phyloP scores from a whole-genome alignment of 2,329 filamentous ascomycete genomes.

The Aureobasidium sp. region DNA sequence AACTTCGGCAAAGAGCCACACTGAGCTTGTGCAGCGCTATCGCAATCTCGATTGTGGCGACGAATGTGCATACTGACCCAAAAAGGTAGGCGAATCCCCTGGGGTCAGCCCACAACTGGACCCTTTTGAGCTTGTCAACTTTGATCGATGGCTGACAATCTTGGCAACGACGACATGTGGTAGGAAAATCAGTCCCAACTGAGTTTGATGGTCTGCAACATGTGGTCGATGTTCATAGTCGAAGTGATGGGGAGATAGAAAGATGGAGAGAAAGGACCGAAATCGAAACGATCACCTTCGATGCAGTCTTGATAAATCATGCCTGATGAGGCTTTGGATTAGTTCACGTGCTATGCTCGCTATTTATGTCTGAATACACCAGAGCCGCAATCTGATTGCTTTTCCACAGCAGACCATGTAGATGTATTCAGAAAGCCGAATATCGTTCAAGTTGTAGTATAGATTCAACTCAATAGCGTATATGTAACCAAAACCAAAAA shows the following conservation, averaged over 20 bases:
- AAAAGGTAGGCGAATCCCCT: neutral
- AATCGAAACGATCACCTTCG: neutral
- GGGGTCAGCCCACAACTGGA: conserved; percentile 6
- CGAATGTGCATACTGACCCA: conserved; percentile 4
- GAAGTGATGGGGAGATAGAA: neutral
- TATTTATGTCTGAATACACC: neutral
- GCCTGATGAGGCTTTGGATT: neutral
- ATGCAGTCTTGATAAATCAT: neutral
- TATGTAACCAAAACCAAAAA: neutral
- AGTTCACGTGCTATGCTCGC: neutral
- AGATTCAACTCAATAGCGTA: neutral
- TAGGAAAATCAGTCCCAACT: conserved; percentile 1
- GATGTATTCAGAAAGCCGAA: neutral
- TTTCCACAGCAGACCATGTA: neutral
- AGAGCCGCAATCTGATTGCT: neutral
- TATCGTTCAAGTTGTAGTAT: too few relatives aligned
- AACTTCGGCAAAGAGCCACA: neutral
- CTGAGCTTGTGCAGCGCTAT: neutral
- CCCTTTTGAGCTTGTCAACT: neutral
- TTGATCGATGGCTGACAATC: neutral
- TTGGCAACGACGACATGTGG: conserved; percentile 11
- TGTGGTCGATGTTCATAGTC: neutral
- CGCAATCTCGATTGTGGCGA: conserved; percentile 5
- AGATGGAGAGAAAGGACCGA: neutral
- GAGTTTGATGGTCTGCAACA: neutral